Conservation (phyloP, 2,329 filamentous ascomycete genomes). For the Pyrenochaeta sp. region DNA sequence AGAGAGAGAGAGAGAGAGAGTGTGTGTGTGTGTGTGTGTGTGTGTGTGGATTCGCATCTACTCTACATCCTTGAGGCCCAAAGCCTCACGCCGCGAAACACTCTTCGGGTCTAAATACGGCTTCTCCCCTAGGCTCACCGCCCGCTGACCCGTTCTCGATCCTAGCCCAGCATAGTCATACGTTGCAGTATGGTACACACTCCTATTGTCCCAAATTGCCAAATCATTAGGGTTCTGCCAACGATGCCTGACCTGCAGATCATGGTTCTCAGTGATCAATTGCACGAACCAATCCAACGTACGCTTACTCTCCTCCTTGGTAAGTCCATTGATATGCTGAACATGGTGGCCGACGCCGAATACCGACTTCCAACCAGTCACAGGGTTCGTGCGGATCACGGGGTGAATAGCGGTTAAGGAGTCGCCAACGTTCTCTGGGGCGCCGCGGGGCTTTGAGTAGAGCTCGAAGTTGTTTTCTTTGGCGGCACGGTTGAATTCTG, state of each 20-base stretch:
- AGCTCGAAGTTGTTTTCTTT: slow-evolving; percentile 53
- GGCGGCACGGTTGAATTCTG: slow-evolving; percentile 52
- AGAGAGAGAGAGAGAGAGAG: no score
- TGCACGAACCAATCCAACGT: slow-evolving; percentile 55
- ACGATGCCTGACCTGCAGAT: slow-evolving; percentile 59
- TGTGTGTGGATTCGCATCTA: not conserved
- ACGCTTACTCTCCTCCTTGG: slow-evolving; percentile 53
- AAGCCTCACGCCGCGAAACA: slow-evolving; percentile 55
- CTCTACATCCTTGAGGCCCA: slow-evolving; percentile 1
- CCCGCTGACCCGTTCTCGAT: slow-evolving; percentile 63
- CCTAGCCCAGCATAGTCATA: slow-evolving; percentile 67
- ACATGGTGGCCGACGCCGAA: slow-evolving; percentile 56
- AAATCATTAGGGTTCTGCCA: slow-evolving; percentile 58
- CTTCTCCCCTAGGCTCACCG: slow-evolving; percentile 65
- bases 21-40: no score
- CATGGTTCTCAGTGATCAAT: slow-evolving; percentile 59
- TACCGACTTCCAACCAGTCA: slow-evolving; percentile 54
- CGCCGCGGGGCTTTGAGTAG: slow-evolving; percentile 59
- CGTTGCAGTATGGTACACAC: slow-evolving; percentile 66
- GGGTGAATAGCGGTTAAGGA: slow-evolving; percentile 63
- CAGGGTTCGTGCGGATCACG: slow-evolving; percentile 61
- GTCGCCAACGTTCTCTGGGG: slow-evolving; percentile 63
- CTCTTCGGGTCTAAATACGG: slow-evolving; percentile 65
- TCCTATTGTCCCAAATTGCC: slow-evolving; percentile 73
- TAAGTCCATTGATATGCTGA: slow-evolving; percentile 55